phyloP scores from a whole-genome alignment of 192 early-diverging fungal species.

The Linnemannia hyalina region DNA sequence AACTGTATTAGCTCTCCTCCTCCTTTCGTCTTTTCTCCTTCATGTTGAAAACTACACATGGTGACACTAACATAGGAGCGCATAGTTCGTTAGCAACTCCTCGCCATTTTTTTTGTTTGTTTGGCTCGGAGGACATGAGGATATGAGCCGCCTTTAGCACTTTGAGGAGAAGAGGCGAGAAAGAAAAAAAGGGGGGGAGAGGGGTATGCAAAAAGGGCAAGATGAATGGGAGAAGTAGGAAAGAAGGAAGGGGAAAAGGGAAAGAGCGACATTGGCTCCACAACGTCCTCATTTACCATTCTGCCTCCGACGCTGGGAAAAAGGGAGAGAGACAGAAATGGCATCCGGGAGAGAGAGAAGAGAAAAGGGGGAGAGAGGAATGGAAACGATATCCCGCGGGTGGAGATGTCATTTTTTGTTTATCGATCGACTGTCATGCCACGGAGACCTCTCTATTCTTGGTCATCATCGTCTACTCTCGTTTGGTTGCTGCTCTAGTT shows the following conservation, averaged over 20 bases:
- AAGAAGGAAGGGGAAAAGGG: not conserved
- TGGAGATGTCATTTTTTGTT: no score
- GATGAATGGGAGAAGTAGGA: not conserved
- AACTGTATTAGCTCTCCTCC: not conserved
- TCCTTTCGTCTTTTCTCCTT: not conserved
- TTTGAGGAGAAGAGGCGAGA: not conserved
- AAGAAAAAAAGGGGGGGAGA: not conserved
- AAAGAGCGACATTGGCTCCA: not conserved
- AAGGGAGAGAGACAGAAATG: not conserved
- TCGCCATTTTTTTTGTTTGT: not conserved
- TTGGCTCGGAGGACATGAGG: not conserved
- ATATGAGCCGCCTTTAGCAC: not conserved
- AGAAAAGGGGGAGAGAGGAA: not conserved
- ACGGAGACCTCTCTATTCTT: no score
- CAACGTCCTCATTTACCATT: not conserved
- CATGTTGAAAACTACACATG: not conserved
- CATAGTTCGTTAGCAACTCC: not conserved
- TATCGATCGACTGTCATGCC: no score
- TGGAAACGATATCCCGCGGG: no score
- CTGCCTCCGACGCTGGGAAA: slow-evolving; percentile 3
- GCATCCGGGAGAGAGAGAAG: not conserved
- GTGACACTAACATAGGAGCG: not conserved
- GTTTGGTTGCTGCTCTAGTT: no score
- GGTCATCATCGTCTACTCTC: no score
- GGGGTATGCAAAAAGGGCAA: not conserved